Evolutionary conservation across 2,329 filamentous ascomycete genomes (phyloP).

Genomic region (Graphilbum fragrans): DNA sequence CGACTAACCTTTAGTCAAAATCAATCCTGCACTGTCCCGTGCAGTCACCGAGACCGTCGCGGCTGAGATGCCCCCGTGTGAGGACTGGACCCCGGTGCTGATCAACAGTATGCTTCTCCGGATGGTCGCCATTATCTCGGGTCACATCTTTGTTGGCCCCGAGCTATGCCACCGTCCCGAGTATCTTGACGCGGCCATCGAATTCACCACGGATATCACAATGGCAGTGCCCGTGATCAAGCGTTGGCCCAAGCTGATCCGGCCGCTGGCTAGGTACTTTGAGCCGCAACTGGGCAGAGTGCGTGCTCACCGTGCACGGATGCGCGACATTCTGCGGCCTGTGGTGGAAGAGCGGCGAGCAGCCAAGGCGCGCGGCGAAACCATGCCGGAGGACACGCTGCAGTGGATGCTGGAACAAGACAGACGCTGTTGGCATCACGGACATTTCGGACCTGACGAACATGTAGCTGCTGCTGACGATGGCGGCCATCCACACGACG

Average conservation of each 20-base stretch:
- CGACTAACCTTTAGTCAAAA: too few species aligned
- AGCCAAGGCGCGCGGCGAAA: slow-evolving; percentile 9
- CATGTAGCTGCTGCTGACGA: slow-evolving; percentile 22
- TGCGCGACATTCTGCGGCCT: slow-evolving; percentile 22
- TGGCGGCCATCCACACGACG: neutral
- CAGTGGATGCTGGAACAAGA: slow-evolving; percentile 29
- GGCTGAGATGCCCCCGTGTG: too few species aligned
- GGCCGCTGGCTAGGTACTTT: slow-evolving; percentile 20
- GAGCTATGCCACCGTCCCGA: slow-evolving; percentile 30
- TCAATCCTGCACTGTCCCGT: too few species aligned
- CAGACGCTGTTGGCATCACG: slow-evolving; percentile 17
- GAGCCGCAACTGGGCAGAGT: slow-evolving; percentile 23
- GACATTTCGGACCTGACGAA: slow-evolving; percentile 24
- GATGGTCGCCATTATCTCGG: slow-evolving; percentile 32
- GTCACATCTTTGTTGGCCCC: slow-evolving; percentile 33
- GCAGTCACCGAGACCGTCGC: too few species aligned
- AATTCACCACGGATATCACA: slow-evolving; percentile 30
- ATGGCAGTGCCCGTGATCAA: slow-evolving; percentile 19
- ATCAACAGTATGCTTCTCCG: slow-evolving; percentile 28
- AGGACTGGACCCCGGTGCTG: slow-evolving; percentile 29
- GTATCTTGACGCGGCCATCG: slow-evolving; percentile 33
- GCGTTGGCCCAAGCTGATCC: slow-evolving; percentile 17
- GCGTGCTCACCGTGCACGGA: slow-evolving; percentile 17
- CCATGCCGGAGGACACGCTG: slow-evolving; percentile 32
- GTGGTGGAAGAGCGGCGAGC: slow-evolving; percentile 8